phyloP scores from a whole-genome alignment of 2,329 filamentous ascomycete species.

The Podosphaera fusca region DNA sequence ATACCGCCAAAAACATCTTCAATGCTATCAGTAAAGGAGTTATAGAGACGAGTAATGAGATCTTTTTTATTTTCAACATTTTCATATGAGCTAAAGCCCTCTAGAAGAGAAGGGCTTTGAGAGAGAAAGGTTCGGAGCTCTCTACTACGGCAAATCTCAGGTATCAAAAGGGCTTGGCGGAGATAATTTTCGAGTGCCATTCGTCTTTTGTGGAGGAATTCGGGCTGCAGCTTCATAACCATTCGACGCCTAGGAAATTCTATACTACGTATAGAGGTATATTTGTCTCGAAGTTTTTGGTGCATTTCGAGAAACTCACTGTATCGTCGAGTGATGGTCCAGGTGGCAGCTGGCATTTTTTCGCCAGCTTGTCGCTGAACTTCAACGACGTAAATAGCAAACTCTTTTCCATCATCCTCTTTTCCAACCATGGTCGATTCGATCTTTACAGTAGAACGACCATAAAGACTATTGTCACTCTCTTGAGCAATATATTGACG shows the following conservation, averaged over 20 bases:
- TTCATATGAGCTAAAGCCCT: conserved; percentile 28
- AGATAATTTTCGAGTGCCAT: conserved; percentile 70
- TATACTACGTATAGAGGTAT: conserved; percentile 67
- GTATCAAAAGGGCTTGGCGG: conserved; percentile 56
- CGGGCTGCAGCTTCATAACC: conserved; percentile 88
- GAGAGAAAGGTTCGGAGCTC: conserved; percentile 85
- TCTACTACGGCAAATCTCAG: conserved; percentile 81
- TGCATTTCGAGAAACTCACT: conserved; percentile 94
- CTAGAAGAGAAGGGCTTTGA: conserved; percentile 52
- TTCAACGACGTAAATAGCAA: conserved; percentile 79
- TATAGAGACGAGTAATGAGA: conserved; percentile 85
- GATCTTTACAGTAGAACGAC: conserved; percentile 70
- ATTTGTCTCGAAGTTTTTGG: conserved; percentile 63
- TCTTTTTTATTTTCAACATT: conserved; percentile 51
- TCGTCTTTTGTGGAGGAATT: conserved; percentile 79
- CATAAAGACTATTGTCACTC: conserved; percentile 90
- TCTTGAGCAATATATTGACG: conserved; percentile 96
- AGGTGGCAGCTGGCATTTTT: conserved; percentile 88
- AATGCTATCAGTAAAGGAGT: conserved; percentile 92
- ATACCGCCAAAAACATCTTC: conserved; percentile 95
- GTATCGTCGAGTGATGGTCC: conserved; percentile 80
- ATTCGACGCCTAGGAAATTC: conserved; percentile 83
- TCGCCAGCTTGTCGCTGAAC: conserved; percentile 78
- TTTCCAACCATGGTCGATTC: conserved; percentile 80
- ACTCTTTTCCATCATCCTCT: conserved; percentile 83